Conservation (phyloP, 1,284 basidiomycete genomes). For the Apiotrichum veenhuisii region DNA sequence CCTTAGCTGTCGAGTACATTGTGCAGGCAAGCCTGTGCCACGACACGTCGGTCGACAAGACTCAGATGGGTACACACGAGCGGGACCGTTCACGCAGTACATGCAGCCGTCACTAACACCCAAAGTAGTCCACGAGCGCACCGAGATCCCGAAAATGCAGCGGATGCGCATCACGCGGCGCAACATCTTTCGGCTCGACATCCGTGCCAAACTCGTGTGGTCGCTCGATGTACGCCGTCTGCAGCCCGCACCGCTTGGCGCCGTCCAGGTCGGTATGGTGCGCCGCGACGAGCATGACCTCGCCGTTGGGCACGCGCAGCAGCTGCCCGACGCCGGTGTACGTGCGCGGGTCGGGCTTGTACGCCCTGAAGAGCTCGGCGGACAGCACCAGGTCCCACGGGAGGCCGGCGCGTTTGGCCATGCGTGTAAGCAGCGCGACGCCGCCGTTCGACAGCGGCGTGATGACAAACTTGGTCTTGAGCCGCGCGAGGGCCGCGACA, state of each 20-base stretch:
- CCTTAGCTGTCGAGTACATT: too few species aligned
- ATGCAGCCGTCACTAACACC: constrained; percentile 7
- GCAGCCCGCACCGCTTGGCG: constrained; percentile 10
- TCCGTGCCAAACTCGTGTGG: constrained; percentile 6
- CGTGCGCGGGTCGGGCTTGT: constrained; percentile 11
- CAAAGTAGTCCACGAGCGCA: constrained; percentile 10
- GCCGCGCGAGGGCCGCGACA: neutral
- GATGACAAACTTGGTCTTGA: constrained; percentile 10
- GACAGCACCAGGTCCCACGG: constrained; percentile 13
- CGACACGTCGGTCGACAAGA: too few species aligned
- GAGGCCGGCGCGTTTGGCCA: constrained; percentile 15
- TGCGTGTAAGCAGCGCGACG: constrained; percentile 9
- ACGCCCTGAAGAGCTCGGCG: constrained; percentile 14
- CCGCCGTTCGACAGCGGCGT: constrained; percentile 15
- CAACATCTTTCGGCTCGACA: neutral
- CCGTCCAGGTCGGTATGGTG: constrained; percentile 16
- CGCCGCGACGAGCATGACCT: constrained; percentile 18
- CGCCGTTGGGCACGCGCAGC: neutral
- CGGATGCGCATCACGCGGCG: neutral
- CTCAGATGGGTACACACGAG: too few species aligned
- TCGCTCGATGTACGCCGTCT: constrained; percentile 16
- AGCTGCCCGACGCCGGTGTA: constrained; percentile 12
- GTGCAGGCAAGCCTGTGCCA: too few species aligned
- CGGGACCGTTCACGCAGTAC: too few species aligned
- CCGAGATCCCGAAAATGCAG: constrained; percentile 9